Evolutionary conservation across 1,284 basidiomycete species (phyloP), one percentile per base, ranked within the genome.

Genomic region (Ganoderma sinense): DNA sequence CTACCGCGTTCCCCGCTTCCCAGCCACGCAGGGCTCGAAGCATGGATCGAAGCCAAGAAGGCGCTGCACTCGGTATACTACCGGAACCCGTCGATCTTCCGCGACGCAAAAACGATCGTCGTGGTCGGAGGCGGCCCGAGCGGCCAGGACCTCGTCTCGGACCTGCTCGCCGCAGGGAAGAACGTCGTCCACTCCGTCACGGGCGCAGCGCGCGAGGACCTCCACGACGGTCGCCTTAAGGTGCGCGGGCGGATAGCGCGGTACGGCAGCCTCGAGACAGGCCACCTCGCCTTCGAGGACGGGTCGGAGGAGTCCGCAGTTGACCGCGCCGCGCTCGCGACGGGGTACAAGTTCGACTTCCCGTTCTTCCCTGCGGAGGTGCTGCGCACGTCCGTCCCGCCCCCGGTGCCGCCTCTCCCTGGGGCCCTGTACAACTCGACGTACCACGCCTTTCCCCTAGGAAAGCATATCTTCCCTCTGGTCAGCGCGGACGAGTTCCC

Each of bases 101-200:
- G 85, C 26, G 78, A 83, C 39, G 72, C 72, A 10, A 68, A 67
- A 23, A 88, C 82, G 7, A 82, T 95, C 2, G 80, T 94, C 11
- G 87, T 95, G 20, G 85, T 94, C 14, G 93, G 93, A 10, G 86
- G 82, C 43, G 93, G 93, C 0, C 90, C 91, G 0, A 93, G 91
- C 62, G 92, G 91, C 1, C 80, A 75, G 23, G 93, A 95, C 73
- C 88, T 94, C 73, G 80, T 84, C 60, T 76, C 82, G 2, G 93
- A 94, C 70, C 83, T 93, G 80, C 77, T 81, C 62, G 75, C 78
- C 4, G 76, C 81, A 2, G 84, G 84, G 10, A 79, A 75, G 16
- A 83, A 78, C 20, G 83, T 94, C 67, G 82, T 93, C 55, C 88
- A 89, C 73, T 91, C 92, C 36, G 77, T 85, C n/a, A 80, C 84